Evolutionary conservation across 257 asterid species (phyloP).

Genomic region (Schizonepeta tenuifolia): DNA sequence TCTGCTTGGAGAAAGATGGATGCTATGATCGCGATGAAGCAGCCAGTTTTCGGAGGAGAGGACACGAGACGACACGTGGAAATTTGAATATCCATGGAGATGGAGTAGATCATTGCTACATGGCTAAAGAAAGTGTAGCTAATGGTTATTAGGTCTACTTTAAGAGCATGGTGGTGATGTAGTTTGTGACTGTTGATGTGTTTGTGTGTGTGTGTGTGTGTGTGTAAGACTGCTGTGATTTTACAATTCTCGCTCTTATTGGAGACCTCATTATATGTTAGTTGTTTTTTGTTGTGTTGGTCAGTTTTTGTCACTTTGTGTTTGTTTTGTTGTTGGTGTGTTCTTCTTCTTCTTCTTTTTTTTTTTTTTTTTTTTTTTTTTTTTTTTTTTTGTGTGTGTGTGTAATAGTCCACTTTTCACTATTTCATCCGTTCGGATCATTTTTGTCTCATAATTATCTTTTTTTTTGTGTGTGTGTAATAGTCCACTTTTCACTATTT

Average conservation of each 20-base stretch:
- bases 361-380: too few relatives aligned
- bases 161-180: constrained; percentile 27
- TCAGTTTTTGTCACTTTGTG: constrained; percentile 33
- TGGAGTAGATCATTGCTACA: constrained; percentile 10
- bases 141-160: constrained; percentile 36
- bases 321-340: constrained; percentile 26
- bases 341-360: too few relatives aligned
- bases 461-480: too few relatives aligned
- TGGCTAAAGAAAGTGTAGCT: constrained; percentile 28
- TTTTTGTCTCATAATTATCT: too few relatives aligned
- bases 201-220: constrained; percentile 41
- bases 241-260: constrained; percentile 37
- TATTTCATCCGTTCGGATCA: too few relatives aligned
- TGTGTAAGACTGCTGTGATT: constrained; percentile 35
- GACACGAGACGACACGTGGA: too few relatives aligned
- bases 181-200: constrained; percentile 18
- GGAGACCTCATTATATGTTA: constrained; percentile 27
- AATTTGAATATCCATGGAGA: too few relatives aligned
- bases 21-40: constrained; percentile 5
- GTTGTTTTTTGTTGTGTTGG: constrained; percentile 35
- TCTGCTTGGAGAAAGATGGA: neutral
- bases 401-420: constrained; percentile 1
- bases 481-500: neutral
- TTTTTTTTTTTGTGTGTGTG: too few relatives aligned
- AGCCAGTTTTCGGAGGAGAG: neutral